phyloP scores from a whole-genome alignment of 441 rosid species.

The Bocquillonia castaneifolia region DNA sequence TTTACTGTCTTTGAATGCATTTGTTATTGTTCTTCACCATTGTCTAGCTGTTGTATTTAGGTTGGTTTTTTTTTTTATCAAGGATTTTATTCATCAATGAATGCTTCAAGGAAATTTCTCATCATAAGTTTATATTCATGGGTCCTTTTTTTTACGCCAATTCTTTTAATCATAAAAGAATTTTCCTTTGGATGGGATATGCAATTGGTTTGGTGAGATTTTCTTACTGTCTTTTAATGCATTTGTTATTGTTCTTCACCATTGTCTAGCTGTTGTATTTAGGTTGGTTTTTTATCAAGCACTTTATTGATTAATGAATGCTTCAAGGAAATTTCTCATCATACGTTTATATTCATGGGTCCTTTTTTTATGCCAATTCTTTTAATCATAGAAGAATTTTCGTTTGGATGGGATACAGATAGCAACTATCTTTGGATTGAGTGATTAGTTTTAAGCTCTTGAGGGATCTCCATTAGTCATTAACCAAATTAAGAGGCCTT shows the following conservation, averaged over 20 bases:
- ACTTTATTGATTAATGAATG: background rate
- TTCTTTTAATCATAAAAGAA: background rate
- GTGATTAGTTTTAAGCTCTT: background rate
- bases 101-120: background rate
- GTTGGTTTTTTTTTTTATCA: background rate
- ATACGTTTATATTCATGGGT: background rate
- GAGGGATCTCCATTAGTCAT: background rate
- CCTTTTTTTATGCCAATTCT: background rate
- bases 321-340: background rate
- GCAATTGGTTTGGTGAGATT: constrained; percentile 99
- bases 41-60: constrained; percentile 6
- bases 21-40: background rate
- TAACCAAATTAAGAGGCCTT: background rate
- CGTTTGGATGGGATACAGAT: background rate
- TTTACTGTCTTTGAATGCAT: background rate
- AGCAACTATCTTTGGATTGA: background rate
- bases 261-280: constrained; percentile 3
- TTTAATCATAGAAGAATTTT: background rate
- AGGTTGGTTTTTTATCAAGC: background rate
- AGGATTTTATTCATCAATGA: background rate
- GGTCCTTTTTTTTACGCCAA: background rate
- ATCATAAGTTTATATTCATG: background rate
- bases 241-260: background rate
- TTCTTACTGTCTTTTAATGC: constrained; percentile 4
- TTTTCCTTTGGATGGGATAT: constrained; percentile 19